Evolutionary conservation across 331 rosid species (phyloP), one percentile per base, ranked within the genome.

Genomic region (Erythrophleum ivorense): DNA sequence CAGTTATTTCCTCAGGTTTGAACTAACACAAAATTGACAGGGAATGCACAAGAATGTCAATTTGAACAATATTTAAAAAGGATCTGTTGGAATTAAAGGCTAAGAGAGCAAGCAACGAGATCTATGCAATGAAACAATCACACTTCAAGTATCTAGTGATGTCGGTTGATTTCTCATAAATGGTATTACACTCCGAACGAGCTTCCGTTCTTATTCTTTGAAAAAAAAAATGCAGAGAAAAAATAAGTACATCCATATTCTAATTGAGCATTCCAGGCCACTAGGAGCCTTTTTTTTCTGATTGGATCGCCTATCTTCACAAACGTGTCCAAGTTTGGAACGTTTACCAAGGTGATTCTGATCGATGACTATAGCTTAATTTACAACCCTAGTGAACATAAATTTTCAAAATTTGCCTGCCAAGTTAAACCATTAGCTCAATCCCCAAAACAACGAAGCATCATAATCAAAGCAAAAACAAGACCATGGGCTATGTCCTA

Each of bases 1-100:
- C 98, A 80, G 80, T 54, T 53, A 95, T 87, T 77, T 95, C 98
- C 77, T 93, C 97, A 50, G 92, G 87, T 89, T 95, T 95, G 38
- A 90, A 78, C 98, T 95, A 76, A 19, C 73, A 24, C 74, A 84
- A n/a, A n/a, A 86, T 71, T 36, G 6, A 72, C 1, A 59, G 19
- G 45, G 36, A 45, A 64, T 19, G 70, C 50, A 73, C 21, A 52
- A 78, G 19, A 84, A 45, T 15, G 6, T 73, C 78, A 83, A 75
- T 8, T 16, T 21, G 40, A 70, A 46, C 41, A 77, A 63, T 46
- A 41, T 2, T 1, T 55, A 66, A 73, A 43, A 50, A 82, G 53
- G 65, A 86, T 73, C 77, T 86, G 40, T 6, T 3, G 6, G 21
- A 24, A 60, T 63, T 19, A 46, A 7, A 78, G 68, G 45, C 14